A percentile compares a stretch with the other conserved stretches of the same genome.
phyloP scores from a whole-genome alignment of 1,139 yeast species.

The Sugiyamaella sp. region DNA sequence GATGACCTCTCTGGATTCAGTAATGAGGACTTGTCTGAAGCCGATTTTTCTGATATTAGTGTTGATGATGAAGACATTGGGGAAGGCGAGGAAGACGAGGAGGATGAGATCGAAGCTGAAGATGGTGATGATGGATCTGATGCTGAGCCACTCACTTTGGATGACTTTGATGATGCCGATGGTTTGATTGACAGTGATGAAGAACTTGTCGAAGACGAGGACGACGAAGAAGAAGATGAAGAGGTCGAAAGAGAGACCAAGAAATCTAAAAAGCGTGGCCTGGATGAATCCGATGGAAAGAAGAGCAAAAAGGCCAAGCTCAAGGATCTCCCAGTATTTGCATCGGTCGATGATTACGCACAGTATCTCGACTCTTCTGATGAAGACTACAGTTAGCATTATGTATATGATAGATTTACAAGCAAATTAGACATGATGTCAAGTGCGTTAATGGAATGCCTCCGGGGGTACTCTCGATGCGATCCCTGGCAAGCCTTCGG shows the following conservation, averaged over 20 bases:
- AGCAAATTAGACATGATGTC: no score
- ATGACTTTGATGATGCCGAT: conserved; percentile 41
- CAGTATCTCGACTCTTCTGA: conserved; percentile 58
- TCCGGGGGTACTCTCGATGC: no score
- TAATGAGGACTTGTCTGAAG: conserved; percentile 52
- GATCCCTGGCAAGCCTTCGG: no score
- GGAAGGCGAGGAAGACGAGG: conserved; percentile 38
- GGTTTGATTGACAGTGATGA: conserved; percentile 38
- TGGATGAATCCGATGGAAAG: conserved; percentile 36
- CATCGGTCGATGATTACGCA: conserved; percentile 88
- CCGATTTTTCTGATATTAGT: conserved; percentile 55
- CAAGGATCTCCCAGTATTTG: conserved; percentile 79
- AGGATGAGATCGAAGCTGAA: conserved; percentile 28
- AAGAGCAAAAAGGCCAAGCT: conserved; percentile 61
- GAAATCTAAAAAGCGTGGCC: conserved; percentile 4
- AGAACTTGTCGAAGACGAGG: conserved; percentile 35
- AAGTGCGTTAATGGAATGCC: no score
- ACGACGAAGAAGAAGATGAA: conserved; percentile 27
- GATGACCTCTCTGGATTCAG: conserved; percentile 38
- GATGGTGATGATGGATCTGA: conserved; percentile 35
- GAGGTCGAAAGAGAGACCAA: conserved; percentile 29
- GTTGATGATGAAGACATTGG: conserved; percentile 45
- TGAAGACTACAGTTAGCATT: conserved; percentile 32
- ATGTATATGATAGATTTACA: conserved; percentile 2
- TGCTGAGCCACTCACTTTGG: conserved; percentile 30